Percentiles rank a stretch among this genome's conserved stretches.
Conservation (phyloP, 768 basidiomycete species). For the Pleurotus eryngii region DNA sequence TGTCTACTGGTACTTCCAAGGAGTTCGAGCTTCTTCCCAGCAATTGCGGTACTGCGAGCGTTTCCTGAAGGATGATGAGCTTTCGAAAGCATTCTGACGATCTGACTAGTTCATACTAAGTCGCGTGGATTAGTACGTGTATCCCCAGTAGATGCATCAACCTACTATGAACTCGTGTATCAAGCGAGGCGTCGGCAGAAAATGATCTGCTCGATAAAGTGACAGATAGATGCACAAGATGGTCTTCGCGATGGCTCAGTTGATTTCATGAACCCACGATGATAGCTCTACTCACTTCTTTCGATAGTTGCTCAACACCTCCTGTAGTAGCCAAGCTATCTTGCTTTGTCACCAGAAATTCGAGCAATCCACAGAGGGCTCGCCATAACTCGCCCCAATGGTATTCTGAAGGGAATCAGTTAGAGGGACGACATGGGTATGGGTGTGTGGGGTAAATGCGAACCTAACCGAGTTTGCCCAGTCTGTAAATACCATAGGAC, state of each 20-base stretch:
- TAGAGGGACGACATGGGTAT: background rate
- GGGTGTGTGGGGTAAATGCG: slow-evolving; percentile 11
- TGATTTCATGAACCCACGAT: background rate
- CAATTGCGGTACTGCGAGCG: slow-evolving; percentile 30
- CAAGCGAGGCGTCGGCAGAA: slow-evolving; percentile 51
- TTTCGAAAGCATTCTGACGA: slow-evolving; percentile 46
- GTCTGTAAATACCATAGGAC: slow-evolving; percentile 57
- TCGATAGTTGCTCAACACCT: slow-evolving; percentile 48
- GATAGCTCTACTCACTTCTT: slow-evolving; percentile 42
- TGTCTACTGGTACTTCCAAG: slow-evolving; percentile 31
- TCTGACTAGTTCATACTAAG: slow-evolving; percentile 67
- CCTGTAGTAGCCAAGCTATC: slow-evolving; percentile 50
- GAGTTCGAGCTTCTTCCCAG: slow-evolving; percentile 18
- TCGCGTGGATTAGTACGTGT: background rate
- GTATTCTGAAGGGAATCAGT: slow-evolving; percentile 41
- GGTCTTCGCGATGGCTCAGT: slow-evolving; percentile 29
- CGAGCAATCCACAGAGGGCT: slow-evolving; percentile 50
- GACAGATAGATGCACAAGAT: slow-evolving; percentile 51
- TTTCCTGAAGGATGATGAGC: slow-evolving; percentile 42
- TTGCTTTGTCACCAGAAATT: slow-evolving; percentile 53
- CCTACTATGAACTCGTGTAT: slow-evolving; percentile 63
- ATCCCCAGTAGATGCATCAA: slow-evolving; percentile 1
- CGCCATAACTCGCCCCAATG: slow-evolving; percentile 67
- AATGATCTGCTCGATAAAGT: slow-evolving; percentile 46
- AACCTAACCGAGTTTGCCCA: slow-evolving; percentile 52